Percentiles rank a stretch among this genome's conserved stretches.
Conservation (phyloP, 2,329 filamentous ascomycete genomes). For the Aspergillus sp. region DNA sequence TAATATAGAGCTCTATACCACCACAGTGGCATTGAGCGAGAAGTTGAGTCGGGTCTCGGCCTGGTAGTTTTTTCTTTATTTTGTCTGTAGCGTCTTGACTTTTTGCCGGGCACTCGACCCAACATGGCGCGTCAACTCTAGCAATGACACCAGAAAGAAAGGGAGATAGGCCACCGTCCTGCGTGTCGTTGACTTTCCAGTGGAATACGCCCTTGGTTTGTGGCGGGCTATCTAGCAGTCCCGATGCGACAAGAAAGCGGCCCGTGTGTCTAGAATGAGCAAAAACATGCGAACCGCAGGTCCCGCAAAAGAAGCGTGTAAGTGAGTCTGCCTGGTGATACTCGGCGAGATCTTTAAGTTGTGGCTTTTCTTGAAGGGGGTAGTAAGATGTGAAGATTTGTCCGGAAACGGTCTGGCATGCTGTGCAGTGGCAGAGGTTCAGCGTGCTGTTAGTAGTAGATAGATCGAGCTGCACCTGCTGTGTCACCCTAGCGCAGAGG, state of each 20-base stretch:
- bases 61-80: neutral
- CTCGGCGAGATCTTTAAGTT: conserved; percentile 37
- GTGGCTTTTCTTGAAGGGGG: conserved; percentile 36
- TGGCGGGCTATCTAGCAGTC: conserved; percentile 24
- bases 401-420: conserved; percentile 52
- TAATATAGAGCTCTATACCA: conserved; percentile 57
- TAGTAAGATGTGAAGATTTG: conserved; percentile 48
- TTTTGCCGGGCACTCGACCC: conserved; percentile 14
- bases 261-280: conserved; percentile 23
- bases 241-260: conserved; percentile 36
- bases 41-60: conserved; percentile 28
- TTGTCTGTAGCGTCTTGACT: neutral
- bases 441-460: conserved; percentile 19
- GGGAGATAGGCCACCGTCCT: conserved; percentile 30
- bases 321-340: conserved; percentile 47
- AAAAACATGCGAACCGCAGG: conserved; percentile 50
- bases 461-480: conserved; percentile 26
- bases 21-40: conserved; percentile 56
- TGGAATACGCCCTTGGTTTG: conserved; percentile 26
- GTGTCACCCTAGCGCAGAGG: conserved; percentile 28
- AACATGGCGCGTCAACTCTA: conserved; percentile 19
- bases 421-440: conserved; percentile 54
- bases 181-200: conserved; percentile 27
- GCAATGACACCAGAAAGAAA: conserved; percentile 25
- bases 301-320: conserved; percentile 51